Percentiles rank a stretch among this genome's conserved stretches.
These are phyloP conservation scores for Lophiostoma macrostomum DNA, from an alignment of 495 filamentous ascomycete genomes.

Conservation along the genomic window DNA sequence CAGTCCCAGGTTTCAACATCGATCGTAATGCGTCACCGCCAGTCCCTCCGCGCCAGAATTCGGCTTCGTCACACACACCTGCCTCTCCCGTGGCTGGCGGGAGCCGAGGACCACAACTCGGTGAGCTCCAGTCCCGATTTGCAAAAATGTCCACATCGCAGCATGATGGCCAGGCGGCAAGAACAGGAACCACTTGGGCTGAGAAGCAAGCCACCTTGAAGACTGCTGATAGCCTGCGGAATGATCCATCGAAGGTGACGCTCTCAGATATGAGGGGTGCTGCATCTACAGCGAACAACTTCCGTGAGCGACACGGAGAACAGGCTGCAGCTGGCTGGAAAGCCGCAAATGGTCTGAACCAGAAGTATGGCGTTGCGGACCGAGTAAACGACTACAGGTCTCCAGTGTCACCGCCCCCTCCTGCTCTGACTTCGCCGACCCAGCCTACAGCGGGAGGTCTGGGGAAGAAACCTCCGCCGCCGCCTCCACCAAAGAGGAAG, in stretches of 20 bases:
- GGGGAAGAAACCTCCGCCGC: conserved; percentile 64
- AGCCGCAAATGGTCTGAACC: conserved; percentile 55
- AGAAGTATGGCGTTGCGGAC: conserved; percentile 50
- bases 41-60: conserved; percentile 28
- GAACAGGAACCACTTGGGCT: conserved; percentile 56
- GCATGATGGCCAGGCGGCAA: conserved; percentile 28
- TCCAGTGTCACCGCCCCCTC: conserved; percentile 9
- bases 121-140: conserved; percentile 68
- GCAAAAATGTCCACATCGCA: conserved; percentile 49
- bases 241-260: conserved; percentile 58
- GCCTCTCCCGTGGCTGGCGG: conserved; percentile 16
- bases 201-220: conserved; percentile 61
- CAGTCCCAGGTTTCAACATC: conserved; percentile 79
- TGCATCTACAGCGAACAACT: conserved; percentile 63
- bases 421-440: too few relatives aligned
- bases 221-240: conserved; percentile 54
- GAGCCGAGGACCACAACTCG: conserved; percentile 44
- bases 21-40: conserved; percentile 41
- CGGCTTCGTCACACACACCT: conserved; percentile 10
- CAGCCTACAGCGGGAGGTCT: conserved; percentile 9
- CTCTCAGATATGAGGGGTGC: conserved; percentile 53
- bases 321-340: conserved; percentile 65
- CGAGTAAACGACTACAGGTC: conserved; percentile 14
- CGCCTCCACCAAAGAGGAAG: conserved; percentile 65
- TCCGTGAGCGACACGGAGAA: conserved; percentile 69